These are phyloP conservation scores for Aspergillus bombycis DNA, from an alignment of 2,329 filamentous ascomycete genomes.

Conservation along the genomic window DNA sequence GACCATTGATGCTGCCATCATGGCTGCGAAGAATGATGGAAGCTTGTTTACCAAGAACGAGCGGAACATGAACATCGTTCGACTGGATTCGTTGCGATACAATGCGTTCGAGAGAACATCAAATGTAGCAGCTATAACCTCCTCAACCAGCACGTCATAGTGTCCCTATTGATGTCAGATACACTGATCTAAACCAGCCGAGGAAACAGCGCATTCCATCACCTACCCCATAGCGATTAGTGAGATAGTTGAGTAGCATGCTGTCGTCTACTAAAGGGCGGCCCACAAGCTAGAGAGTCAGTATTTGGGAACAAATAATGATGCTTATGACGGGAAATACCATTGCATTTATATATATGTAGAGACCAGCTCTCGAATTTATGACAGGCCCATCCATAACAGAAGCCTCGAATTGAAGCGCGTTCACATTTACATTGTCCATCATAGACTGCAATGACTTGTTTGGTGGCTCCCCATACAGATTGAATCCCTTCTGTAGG, in stretches of 20 bases:
- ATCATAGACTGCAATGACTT: constrained; percentile 48
- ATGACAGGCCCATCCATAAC: constrained; percentile 69
- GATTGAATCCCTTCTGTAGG: constrained; percentile 46
- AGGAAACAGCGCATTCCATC: background rate
- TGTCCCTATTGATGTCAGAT: constrained; percentile 61
- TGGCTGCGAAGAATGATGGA: constrained; percentile 62
- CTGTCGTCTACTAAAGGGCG: constrained; percentile 82
- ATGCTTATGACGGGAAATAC: constrained; percentile 51
- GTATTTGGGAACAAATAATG: constrained; percentile 14
- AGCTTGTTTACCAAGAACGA: constrained; percentile 83
- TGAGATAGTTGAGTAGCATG: constrained; percentile 75
- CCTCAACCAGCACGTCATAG: constrained; percentile 73
- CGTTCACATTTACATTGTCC: constrained; percentile 46
- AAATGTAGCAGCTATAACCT: constrained; percentile 85
- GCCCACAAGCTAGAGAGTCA: constrained; percentile 68
- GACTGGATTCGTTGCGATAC: constrained; percentile 65
- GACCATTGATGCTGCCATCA: constrained; percentile 61
- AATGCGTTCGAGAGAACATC: constrained; percentile 87
- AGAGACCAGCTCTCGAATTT: constrained; percentile 80
- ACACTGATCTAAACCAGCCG: background rate
- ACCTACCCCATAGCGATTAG: constrained; percentile 78
- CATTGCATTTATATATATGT: constrained; percentile 80
- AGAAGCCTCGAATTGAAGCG: constrained; percentile 56
- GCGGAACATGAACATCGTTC: constrained; percentile 71
- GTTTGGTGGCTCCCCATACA: constrained; percentile 46